phyloP scores from a whole-genome alignment of 768 basidiomycete species.

The Phylloporus sp. region DNA sequence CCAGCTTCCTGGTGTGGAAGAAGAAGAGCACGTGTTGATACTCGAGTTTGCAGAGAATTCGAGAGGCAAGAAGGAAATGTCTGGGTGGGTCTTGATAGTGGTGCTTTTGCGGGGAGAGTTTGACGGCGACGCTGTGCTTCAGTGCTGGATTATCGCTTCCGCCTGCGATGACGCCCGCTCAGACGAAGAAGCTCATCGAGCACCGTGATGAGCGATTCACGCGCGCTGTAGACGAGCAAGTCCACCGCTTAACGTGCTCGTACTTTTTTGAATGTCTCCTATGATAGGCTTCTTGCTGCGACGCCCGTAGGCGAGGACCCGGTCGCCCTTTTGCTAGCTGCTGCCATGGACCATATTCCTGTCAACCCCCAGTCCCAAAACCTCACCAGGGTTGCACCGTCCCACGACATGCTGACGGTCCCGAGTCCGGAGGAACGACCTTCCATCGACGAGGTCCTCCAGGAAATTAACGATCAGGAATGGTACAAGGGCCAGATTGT shows the following conservation, averaged over 20 bases:
- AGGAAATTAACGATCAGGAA: slow-evolving; percentile 49
- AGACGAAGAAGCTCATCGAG: slow-evolving; percentile 66
- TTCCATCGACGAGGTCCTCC: slow-evolving; percentile 52
- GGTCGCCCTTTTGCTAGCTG: slow-evolving; percentile 55
- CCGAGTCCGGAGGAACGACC: slow-evolving; percentile 49
- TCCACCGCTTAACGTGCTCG: background rate
- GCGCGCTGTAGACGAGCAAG: slow-evolving; percentile 65
- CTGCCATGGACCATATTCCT: slow-evolving; percentile 68
- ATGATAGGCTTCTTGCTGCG: slow-evolving; percentile 58
- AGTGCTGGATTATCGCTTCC: slow-evolving; percentile 21
- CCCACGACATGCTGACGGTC: slow-evolving; percentile 18
- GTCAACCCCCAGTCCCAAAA: slow-evolving; percentile 42
- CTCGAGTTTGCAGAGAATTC: slow-evolving; percentile 49
- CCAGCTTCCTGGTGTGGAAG: slow-evolving; percentile 21
- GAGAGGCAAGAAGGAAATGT: slow-evolving; percentile 28
- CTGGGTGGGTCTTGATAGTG: slow-evolving; percentile 20
- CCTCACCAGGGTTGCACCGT: background rate
- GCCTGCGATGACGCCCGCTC: slow-evolving; percentile 46
- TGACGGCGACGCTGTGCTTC: slow-evolving; percentile 1
- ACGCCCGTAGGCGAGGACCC: slow-evolving; percentile 53
- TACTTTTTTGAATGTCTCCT: background rate
- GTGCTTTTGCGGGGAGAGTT: background rate
- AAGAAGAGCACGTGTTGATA: slow-evolving; percentile 47
- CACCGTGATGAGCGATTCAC: slow-evolving; percentile 61
- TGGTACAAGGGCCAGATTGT: slow-evolving; percentile 74